These are phyloP conservation scores for Wallemia hederae DNA, from an alignment of 1,284 basidiomycete genomes.

Conservation along the genomic window DNA sequence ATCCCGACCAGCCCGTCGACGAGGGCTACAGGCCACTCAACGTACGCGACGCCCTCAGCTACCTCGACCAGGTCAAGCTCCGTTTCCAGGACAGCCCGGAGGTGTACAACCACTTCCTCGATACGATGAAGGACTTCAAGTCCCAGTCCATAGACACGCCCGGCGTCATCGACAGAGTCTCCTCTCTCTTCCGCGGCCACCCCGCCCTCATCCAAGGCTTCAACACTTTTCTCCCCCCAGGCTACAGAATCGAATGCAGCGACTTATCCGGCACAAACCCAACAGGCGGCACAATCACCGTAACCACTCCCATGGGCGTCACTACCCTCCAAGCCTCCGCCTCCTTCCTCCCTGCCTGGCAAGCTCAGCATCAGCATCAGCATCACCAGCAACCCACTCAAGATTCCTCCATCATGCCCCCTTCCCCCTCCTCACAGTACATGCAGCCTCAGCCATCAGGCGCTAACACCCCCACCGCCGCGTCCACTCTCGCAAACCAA, in stretches of 20 bases:
- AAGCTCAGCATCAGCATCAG: slow-evolving; percentile 8
- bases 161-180: slow-evolving; percentile 90
- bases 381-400: slow-evolving; percentile 11
- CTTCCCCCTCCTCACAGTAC: slow-evolving; percentile 3
- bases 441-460: slow-evolving; percentile 3
- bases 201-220: slow-evolving; percentile 86
- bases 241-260: slow-evolving; percentile 84
- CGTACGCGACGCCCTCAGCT: slow-evolving; percentile 52
- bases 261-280: slow-evolving; percentile 25
- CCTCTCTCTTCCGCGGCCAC: slow-evolving; percentile 77
- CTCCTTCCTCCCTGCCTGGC: slow-evolving; percentile 7
- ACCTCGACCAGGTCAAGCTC: slow-evolving; percentile 83
- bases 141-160: slow-evolving; percentile 88
- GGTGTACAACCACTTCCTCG: slow-evolving; percentile 88
- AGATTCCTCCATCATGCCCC: slow-evolving; percentile 13
- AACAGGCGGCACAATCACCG: slow-evolving; percentile 48
- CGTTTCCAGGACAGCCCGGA: slow-evolving; percentile 78
- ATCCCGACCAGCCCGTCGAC: background rate
- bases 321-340: slow-evolving; percentile 25
- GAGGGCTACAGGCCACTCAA: background rate
- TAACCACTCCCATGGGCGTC: slow-evolving; percentile 72
- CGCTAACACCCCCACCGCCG: slow-evolving; percentile 3
- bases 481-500: slow-evolving; percentile 4
- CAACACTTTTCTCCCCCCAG: slow-evolving; percentile 91
- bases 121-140: slow-evolving; percentile 99